Evolutionary conservation across 176 grass and related monocot species (phyloP), one percentile per base, ranked within the genome.

Genomic region (Juncus effusus): DNA sequence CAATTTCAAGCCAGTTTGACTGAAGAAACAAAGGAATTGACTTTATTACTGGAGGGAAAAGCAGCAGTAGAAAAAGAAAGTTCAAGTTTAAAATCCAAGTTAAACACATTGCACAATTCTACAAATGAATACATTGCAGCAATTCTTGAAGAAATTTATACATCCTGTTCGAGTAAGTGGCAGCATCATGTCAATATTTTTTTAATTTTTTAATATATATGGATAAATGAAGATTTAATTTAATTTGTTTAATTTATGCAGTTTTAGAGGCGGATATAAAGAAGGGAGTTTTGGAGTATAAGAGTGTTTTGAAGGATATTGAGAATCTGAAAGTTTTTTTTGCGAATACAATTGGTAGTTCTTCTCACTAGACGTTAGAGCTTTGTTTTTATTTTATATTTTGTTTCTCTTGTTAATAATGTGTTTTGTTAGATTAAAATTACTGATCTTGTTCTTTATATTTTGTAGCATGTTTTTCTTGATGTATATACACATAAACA

Each of bases 61-160:
- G 59, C 64, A 68, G 83, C 53, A 38, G 69, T 91, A 51, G 84
- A 88, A 54, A 70, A 66, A 85, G 84, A 96, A 74, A 79, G 58
- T 51, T 50, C 52, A 10, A 83, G 76, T 16, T 56, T 88, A 38
- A 72, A 57, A 64, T 76, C 73, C 68, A 91, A 84, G 65, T 81
- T 96, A 10, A 79, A 73, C 41, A 80, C 84, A 15, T 72, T 86
- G 62, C 42, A 91, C 76, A 77, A 77, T 81, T 91, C 87, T 67
- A 85, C 82, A 3, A 61, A 56, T 35, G 87, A 96, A 70, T 83
- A 91, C 70, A 79, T 91, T 79, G 79, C 74, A 79, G 87, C 88
- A 38, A 86, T 91, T 80, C 70, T 91, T 71, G 76, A 88, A 67
- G 87, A 91, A 61, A 60, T 91, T 74, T 45, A 74, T 57, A 72